Evolutionary conservation across 352 stramenopile species (phyloP), one percentile per base, ranked within the genome.

Genomic region (Phytopythium boreale): DNA sequence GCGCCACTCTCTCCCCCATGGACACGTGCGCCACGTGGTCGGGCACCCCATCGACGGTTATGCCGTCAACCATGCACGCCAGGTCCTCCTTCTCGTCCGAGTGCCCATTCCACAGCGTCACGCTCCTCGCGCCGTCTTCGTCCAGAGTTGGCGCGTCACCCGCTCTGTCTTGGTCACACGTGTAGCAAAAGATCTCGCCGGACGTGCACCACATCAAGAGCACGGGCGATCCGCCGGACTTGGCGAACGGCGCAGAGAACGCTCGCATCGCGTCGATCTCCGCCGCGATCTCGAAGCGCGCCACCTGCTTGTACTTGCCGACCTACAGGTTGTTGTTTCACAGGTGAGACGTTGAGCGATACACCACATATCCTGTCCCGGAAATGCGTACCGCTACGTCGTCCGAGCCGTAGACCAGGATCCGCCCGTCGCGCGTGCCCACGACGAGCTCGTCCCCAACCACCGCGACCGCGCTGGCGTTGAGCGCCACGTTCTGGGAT

Each of bases 231-330:
- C 60, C 43, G 44, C 74, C 43, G 39, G 55, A n/a, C 12, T 50
- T 51, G 37, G 57, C 43, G 39, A 68, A 34, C 6, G 62, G 51
- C 2, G 57, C 60, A n/a, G 63, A 64, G 19, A 88, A 61, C 20
- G 75, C 51, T 17, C 81, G 69, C 50, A 92, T 69, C 27, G 74
- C 71, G 62, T 89, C 82, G 50, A 92, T 79, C 63, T 92, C 84
- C 47, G 62, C 68, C 41, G 75, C 74, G 17, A 92, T 71, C 29
- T 88, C 78, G 50, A 84, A 74, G 49, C 80, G 75, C 31, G 78
- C 71, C 14, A 85, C 62, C 37, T 87, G 80, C 15, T 73, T 62
- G 62, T 84, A 89, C 14, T 78, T 75, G 26, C 71, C 71, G 37
- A 79, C 61, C 84, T 90, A n/a, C 34, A 29, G 11, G 14, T n/a